These are phyloP conservation scores for Patellifolia procumbens DNA, from an alignment of 179 eudicot genomes.

Conservation along the genomic window DNA sequence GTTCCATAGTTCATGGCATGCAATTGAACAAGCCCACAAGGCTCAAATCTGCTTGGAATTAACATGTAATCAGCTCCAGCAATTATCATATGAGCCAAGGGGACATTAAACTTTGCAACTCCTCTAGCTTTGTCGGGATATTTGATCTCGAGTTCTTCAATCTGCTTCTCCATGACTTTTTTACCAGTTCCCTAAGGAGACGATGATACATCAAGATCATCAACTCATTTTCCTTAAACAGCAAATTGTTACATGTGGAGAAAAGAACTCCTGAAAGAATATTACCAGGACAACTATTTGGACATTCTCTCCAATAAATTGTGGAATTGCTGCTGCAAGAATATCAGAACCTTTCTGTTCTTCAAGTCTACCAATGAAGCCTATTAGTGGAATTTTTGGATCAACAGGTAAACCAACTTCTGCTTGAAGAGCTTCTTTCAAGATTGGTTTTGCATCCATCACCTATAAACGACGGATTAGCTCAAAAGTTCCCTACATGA, in stretches of 20 bases:
- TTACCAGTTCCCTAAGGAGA: conserved; percentile 84
- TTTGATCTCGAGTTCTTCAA: conserved; percentile 60
- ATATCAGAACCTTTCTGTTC: conserved; percentile 98
- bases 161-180: conserved; percentile 73
- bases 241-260: not conserved
- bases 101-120: conserved; percentile 76
- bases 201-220: not conserved
- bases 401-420: conserved; percentile 86
- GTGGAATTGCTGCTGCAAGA: conserved; percentile 76
- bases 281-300: conserved; percentile 83
- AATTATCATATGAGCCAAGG: conserved; percentile 82
- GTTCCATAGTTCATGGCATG: conserved; percentile 99
- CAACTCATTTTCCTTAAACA: not conserved
- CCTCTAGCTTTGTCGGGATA: conserved; percentile 85
- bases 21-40: conserved; percentile 96
- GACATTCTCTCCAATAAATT: conserved; percentile 62
- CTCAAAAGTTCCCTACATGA: not conserved
- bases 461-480: conserved; percentile 46
- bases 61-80: conserved; percentile 90
- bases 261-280: not conserved
- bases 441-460: conserved; percentile 69
- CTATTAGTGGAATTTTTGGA: conserved; percentile 72
- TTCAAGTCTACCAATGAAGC: conserved; percentile 97
- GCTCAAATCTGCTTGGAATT: conserved; percentile 94
- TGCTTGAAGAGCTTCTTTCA: conserved; percentile 91